phyloP scores from a whole-genome alignment of 1,284 basidiomycete genomes.

The Amylostereum areolatum region DNA sequence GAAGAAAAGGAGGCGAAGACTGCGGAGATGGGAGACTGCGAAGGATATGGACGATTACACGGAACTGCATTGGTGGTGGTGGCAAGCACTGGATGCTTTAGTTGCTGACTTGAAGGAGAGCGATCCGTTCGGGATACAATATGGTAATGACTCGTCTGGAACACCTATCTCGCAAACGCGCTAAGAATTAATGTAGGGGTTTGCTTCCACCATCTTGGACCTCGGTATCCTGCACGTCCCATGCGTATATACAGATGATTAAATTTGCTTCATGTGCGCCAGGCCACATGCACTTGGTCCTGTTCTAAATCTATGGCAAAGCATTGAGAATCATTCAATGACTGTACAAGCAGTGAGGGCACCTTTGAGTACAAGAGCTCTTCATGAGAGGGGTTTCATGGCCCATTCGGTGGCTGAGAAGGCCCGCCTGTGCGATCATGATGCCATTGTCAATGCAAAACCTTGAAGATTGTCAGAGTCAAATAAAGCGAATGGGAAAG shows the following conservation, averaged over 20 bases:
- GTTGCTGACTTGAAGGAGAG: slow-evolving; percentile 36
- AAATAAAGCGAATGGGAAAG: slow-evolving; percentile 4
- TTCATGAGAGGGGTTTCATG: slow-evolving; percentile 70
- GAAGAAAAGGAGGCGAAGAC: slow-evolving; percentile 23
- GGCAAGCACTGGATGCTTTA: slow-evolving; percentile 58
- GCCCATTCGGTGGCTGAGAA: slow-evolving; percentile 94
- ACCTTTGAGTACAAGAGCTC: slow-evolving; percentile 89
- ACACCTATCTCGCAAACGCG: slow-evolving; percentile 1
- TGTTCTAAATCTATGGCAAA: slow-evolving; percentile 69
- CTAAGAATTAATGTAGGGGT: background rate
- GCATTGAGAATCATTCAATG: slow-evolving; percentile 6
- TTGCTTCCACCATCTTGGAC: background rate
- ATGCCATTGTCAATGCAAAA: slow-evolving; percentile 99
- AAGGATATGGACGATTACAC: slow-evolving; percentile 25
- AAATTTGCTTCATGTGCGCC: slow-evolving; percentile 53
- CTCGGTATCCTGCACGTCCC: no score
- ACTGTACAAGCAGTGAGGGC: slow-evolving; percentile 9
- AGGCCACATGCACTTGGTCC: slow-evolving; percentile 88
- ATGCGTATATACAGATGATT: background rate
- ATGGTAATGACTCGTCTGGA: slow-evolving; percentile 47
- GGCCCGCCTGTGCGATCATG: slow-evolving; percentile 98
- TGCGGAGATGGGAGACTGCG: slow-evolving; percentile 20
- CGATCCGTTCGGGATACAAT: slow-evolving; percentile 45
- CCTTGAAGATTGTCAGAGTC: slow-evolving; percentile 32
- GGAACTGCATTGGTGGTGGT: slow-evolving; percentile 69